Base-by-base conservation (phyloP, 768 basidiomycete species). In the Auricularia cornea region DNA sequence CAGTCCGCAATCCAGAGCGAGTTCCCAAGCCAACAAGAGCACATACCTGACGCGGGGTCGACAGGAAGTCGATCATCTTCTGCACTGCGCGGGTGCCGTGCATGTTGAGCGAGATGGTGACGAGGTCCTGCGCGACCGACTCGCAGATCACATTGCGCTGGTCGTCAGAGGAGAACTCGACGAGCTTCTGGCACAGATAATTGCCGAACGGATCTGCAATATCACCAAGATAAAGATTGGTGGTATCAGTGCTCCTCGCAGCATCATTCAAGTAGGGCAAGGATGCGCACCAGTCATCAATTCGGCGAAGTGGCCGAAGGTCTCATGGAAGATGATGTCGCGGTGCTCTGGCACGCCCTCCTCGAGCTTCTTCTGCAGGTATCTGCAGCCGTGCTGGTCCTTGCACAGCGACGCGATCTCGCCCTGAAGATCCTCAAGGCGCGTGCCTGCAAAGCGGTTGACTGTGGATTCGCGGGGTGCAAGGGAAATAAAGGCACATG, bases 1-100 rank as follows among this genome's bases (percentile, higher is more conserved):
- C 35, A 38, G 82, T 91, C 89, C 82, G 88, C 81, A 89, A 91
- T 81, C 70, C 75, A 59, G n/a, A 28, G 26, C 31, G 59, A 14
- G 51, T 30, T 63, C 33, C 56, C 41, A 32, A 29, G 28, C 44
- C 41, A 32, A n/a, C 40, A 62, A 51, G 62, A 59, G 65, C 66
- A 84, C 88, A 83, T 79, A 80, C 92, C 90, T 94, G 93, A 72
- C 97, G 81, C 70, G 92, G 87, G 61, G 92, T 94, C 26, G 95
- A 96, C 72, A 99, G 78, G 81, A 97, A 98, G 75, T 99, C 97
- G 66, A 99, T 97, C 96, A 98, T 98, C 80, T 98, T 98, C 80
- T 99, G 97, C 64, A 98, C 97, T 30, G 97, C 97, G 65, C 97
- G 88, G 33, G 97, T 99, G 33, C 97, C 97, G 76, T 99, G 97